These are phyloP conservation scores for Wilhelminamyces savonicus DNA, from an alignment of 805 yeast genomes.

Conservation along the genomic window DNA sequence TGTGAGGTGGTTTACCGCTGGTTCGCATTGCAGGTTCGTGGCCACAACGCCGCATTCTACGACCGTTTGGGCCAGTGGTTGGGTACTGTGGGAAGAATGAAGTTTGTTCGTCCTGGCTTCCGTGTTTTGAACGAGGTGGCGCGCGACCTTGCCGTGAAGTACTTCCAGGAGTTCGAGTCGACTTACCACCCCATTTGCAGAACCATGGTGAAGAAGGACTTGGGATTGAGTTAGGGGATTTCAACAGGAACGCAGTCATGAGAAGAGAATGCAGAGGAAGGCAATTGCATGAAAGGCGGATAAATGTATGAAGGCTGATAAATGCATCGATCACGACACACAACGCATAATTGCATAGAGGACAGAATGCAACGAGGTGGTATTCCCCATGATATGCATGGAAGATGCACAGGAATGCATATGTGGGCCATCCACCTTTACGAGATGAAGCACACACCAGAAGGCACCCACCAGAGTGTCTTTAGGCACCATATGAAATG, in stretches of 20 bases:
- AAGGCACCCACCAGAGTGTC: no score
- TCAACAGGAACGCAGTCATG: background rate
- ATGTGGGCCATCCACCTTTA: no score
- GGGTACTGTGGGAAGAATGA: slow-evolving; percentile 92
- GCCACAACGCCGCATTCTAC: slow-evolving; percentile 41
- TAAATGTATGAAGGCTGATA: no score
- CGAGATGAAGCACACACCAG: no score
- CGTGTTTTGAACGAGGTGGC: slow-evolving; percentile 59
- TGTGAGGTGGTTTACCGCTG: slow-evolving; percentile 80
- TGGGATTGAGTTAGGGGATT: slow-evolving; percentile 33
- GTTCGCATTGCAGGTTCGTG: slow-evolving; percentile 60
- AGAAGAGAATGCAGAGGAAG: no score
- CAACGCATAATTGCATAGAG: no score
- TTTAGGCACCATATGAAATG: no score
- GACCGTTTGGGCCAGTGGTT: slow-evolving; percentile 70
- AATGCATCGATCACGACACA: no score
- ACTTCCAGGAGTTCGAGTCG: slow-evolving; percentile 53
- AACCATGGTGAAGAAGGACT: slow-evolving; percentile 76
- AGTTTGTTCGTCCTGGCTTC: slow-evolving; percentile 85
- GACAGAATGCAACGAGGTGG: no score
- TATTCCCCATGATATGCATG: no score
- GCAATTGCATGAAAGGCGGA: no score
- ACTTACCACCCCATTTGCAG: slow-evolving; percentile 83
- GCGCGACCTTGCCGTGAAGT: slow-evolving; percentile 54
- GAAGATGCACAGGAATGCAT: no score